Percentiles rank a stretch among this genome's conserved stretches.
phyloP scores from a whole-genome alignment of 176 grass and related monocot genomes.

The Leersia perrieri region DNA sequence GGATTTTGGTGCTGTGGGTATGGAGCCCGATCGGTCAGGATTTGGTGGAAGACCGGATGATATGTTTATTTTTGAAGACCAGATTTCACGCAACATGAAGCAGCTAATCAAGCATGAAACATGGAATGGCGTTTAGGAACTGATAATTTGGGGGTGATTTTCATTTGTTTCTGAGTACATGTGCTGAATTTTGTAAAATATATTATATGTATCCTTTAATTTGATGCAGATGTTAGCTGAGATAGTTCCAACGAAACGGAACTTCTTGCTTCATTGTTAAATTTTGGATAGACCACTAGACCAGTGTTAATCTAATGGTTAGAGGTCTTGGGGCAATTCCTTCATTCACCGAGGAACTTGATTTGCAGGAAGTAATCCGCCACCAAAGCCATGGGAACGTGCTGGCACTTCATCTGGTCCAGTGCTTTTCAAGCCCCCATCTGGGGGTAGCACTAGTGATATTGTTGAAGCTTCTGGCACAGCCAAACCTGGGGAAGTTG shows the following conservation, averaged over 20 bases:
- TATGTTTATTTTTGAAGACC: too few species aligned
- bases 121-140: not conserved
- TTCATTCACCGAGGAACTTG: not conserved
- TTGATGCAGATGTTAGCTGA: not conserved
- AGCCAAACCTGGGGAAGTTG: slow-evolving; percentile 71
- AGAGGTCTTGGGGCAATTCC: not conserved
- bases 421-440: slow-evolving; percentile 60
- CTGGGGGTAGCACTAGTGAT: slow-evolving; percentile 73
- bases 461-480: slow-evolving; percentile 85
- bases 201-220: too few species aligned
- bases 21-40: too few species aligned
- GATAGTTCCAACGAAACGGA: not conserved
- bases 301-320: not conserved
- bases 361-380: slow-evolving; percentile 56
- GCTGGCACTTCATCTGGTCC: slow-evolving; percentile 58
- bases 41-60: too few species aligned
- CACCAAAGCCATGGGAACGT: slow-evolving; percentile 75
- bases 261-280: not conserved
- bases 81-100: not conserved
- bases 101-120: not conserved
- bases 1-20: not conserved
- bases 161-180: not conserved
- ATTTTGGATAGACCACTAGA: not conserved
- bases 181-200: not conserved
- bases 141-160: not conserved